Evolutionary conservation across 164 flowering plant species (phyloP), one percentile per base, ranked within the genome.

Genomic region (Stephania yunnanensis): DNA sequence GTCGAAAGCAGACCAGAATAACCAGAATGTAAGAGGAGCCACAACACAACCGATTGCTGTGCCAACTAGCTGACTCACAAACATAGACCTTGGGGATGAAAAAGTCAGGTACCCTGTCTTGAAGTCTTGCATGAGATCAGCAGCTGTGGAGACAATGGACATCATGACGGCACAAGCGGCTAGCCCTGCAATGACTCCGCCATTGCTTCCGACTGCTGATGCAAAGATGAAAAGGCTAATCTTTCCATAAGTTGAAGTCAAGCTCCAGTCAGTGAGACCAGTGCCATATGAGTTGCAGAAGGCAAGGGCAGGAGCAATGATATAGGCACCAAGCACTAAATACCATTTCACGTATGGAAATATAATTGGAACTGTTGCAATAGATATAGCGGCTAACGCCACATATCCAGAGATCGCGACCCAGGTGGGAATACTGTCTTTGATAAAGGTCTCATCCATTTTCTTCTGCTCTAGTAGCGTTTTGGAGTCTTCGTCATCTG

Each of bases 111-210:
- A 92, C 15, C 99, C 98, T 0, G 99, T 93, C 83, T 95, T 95
- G 81, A 95, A 93, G 77, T 95, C 98, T 83, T 91, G 97, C 98
- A 96, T 96, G 70, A 95, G 89, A 87, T 95, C 98, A 66, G 98
- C 99, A 44, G 99, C 98, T 15, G 99, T 95, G 73, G 98, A 81
- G 78, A 95, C 97, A 65, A 95, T 95, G 74, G 99, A 79, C 99
- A 92, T 90, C 98, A 95, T 93, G 25, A 90, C 93, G 10, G 97
- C 98, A 83, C 92, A 88, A 69, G 99, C 95, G 10, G 88, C 99
- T 68, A 95, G 78, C 11, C 99, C 98, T 42, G 99, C 98, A 30
- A 93, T 52, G 22, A 93, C 98, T 13, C 99, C 99, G 12, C 99
- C 99, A 71, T 87, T 70, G 42, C 25, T 75, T 50, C 99, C 99